A percentile compares a stretch with the other conserved stretches of the same genome.
Conservation (phyloP, 495 filamentous ascomycete species). For the Stereocaulon alpinum region DNA sequence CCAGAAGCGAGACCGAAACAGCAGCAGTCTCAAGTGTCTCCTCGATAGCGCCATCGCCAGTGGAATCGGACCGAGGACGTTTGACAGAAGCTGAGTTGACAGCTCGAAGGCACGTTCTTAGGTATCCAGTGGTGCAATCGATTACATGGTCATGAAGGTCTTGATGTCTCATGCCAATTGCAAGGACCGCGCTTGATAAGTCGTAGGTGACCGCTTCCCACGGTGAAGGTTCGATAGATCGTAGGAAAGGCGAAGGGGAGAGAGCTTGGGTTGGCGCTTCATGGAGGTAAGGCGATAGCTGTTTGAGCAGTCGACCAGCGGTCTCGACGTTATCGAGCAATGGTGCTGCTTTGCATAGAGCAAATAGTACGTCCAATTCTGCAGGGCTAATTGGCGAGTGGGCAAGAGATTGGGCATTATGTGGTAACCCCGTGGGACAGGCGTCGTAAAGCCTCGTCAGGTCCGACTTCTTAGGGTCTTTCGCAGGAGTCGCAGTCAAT, state of each 20-base stretch:
- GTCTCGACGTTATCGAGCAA: conserved; percentile 53
- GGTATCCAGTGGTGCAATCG: conserved; percentile 52
- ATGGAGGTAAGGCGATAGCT: conserved; percentile 70
- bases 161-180: conserved; percentile 58
- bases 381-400: conserved; percentile 34
- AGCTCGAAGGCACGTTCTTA: conserved; percentile 52
- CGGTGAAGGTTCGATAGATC: conserved; percentile 73
- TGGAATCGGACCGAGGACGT: conserved; percentile 32
- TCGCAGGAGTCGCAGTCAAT: conserved; percentile 44
- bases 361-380: conserved; percentile 82
- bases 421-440: conserved; percentile 29
- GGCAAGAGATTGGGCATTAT: conserved; percentile 20
- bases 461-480: conserved; percentile 48
- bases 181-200: conserved; percentile 67
- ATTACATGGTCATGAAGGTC: conserved; percentile 51
- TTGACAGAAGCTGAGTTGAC: conserved; percentile 33
- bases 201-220: conserved; percentile 77
- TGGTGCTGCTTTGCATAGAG: conserved; percentile 78
- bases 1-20: conserved; percentile 69
- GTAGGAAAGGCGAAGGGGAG: conserved; percentile 68
- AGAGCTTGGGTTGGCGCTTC: conserved; percentile 73
- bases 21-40: conserved; percentile 60
- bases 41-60: conserved; percentile 42
- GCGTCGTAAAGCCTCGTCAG: conserved; percentile 52
- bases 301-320: conserved; percentile 60